Conservation (phyloP, 495 filamentous ascomycete species). For the Podospora sp. region DNA sequence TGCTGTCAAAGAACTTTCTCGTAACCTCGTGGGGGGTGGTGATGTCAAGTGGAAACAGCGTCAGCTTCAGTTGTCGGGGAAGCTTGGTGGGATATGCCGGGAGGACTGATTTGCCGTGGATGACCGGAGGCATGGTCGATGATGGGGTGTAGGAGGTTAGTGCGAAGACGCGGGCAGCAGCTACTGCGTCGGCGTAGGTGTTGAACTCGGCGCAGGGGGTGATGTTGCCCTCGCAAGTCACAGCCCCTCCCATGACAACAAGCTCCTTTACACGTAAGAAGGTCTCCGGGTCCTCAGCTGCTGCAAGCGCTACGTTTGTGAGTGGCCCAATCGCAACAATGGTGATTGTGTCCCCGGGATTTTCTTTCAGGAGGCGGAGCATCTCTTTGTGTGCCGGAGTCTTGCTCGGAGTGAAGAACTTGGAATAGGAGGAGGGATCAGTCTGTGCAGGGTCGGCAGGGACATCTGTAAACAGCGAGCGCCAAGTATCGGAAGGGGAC, state of each 20-base stretch:
- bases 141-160: conserved; percentile 78
- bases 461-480: conserved; percentile 69
- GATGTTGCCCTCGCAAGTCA: conserved; percentile 76
- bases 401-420: conserved; percentile 72
- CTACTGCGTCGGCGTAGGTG: conserved; percentile 76
- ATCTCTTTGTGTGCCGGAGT: conserved; percentile 79
- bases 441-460: conserved; percentile 41
- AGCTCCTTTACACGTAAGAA: conserved; percentile 89
- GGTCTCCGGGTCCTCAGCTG: conserved; percentile 78
- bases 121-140: conserved; percentile 66
- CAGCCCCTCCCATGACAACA: conserved; percentile 95
- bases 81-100: conserved; percentile 69
- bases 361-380: conserved; percentile 73
- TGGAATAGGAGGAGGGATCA: conserved; percentile 45
- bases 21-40: conserved; percentile 74
- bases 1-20: conserved; percentile 58
- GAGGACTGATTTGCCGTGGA: conserved; percentile 47
- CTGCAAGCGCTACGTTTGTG: conserved; percentile 88
- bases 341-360: conserved; percentile 80
- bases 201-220: conserved; percentile 86
- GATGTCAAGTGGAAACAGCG: conserved; percentile 86
- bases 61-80: conserved; percentile 68
- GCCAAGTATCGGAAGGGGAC: conserved; percentile 81
- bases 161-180: conserved; percentile 85
- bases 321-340: conserved; percentile 88